These are phyloP conservation scores for Ceratopteris richardii DNA, from an alignment of 75 land plant genomes.

Conservation along the genomic window DNA sequence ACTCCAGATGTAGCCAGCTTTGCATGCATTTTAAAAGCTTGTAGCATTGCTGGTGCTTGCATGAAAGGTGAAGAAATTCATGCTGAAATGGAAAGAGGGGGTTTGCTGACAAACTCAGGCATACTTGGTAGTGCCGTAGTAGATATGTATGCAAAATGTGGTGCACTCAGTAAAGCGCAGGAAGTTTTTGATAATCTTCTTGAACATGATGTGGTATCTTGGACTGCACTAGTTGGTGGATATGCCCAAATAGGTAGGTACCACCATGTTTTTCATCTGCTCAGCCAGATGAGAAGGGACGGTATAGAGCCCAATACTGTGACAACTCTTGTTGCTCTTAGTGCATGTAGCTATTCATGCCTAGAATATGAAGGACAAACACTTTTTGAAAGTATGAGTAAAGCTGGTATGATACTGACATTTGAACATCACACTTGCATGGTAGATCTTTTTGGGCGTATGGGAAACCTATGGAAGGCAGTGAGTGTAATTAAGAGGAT, in stretches of 20 bases:
- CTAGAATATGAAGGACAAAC: conserved; percentile 3
- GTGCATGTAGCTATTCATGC: conserved; percentile 14
- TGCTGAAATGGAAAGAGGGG: no score
- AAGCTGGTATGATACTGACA: not conserved
- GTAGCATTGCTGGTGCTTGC: no score
- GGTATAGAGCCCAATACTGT: conserved; percentile 2
- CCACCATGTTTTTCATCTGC: not conserved
- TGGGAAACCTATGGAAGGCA: no score
- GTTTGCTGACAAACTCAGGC: no score
- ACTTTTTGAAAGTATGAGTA: no score
- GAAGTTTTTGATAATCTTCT: conserved; percentile 12
- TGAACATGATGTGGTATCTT: conserved; percentile 8
- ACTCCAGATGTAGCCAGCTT: no score
- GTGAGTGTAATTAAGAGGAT: no score
- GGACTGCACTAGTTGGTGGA: not conserved
- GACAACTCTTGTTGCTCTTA: conserved; percentile 4
- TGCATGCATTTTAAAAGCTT: no score
- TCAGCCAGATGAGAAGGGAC: conserved; percentile 28
- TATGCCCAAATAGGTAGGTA: not conserved
- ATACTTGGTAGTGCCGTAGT: no score
- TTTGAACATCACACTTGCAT: conserved; percentile 6
- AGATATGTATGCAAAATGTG: no score
- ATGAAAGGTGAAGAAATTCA: no score
- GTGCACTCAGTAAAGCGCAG: conserved; percentile 9
- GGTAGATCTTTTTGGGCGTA: no score